Conservation (phyloP, 441 rosid genomes). For the Pelargonium myrrhifolium region DNA sequence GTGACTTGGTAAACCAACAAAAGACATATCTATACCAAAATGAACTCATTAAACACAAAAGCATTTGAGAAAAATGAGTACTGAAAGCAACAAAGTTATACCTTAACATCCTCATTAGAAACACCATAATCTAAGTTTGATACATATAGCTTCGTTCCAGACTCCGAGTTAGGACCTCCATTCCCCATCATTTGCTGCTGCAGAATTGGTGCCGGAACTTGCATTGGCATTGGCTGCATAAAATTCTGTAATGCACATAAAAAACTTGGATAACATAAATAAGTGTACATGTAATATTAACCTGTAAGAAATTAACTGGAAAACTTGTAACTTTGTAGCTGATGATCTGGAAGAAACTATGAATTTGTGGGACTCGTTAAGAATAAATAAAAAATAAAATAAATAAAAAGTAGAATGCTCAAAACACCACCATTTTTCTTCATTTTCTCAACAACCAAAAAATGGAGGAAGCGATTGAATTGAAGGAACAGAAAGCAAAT, state of each 20-base stretch:
- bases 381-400: too few species aligned
- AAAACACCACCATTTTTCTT: not conserved
- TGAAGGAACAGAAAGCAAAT: not conserved
- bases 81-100: not conserved
- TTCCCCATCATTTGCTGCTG: constrained; percentile 1
- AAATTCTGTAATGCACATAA: not conserved
- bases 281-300: not conserved
- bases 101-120: constrained; percentile 3
- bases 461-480: not conserved
- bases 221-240: constrained; percentile 3
- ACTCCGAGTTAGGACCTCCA: constrained; percentile 1
- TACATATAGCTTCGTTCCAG: not conserved
- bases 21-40: not conserved
- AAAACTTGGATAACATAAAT: not conserved
- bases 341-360: not conserved
- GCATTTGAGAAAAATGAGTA: not conserved
- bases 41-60: not conserved
- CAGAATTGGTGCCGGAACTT: not conserved
- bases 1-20: not conserved
- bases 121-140: constrained; percentile 5
- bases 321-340: too few species aligned
- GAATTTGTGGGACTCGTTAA: not conserved
- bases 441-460: not conserved
- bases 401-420: not conserved
- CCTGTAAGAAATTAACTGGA: not conserved